These are phyloP conservation scores for Penicillium angulare DNA, from an alignment of 495 filamentous ascomycete species.

Conservation along the genomic window DNA sequence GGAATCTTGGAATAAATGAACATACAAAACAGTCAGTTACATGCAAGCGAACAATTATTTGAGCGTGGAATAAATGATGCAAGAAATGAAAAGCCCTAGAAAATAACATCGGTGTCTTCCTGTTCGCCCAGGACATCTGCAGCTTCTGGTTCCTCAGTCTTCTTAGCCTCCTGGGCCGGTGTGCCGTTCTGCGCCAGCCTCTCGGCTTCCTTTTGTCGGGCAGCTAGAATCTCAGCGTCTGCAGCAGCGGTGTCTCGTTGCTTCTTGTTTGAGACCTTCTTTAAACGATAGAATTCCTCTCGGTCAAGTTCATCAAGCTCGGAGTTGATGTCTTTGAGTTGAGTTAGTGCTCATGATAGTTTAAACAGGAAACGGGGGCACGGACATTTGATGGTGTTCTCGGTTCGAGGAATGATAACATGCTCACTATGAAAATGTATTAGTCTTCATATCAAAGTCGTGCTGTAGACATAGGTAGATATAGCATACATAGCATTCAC, in stretches of 20 bases:
- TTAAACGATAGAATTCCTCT: conserved; percentile 97
- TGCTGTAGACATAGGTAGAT: neutral
- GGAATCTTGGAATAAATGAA: conserved; percentile 1
- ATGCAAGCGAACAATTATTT: no score
- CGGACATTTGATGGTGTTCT: conserved; percentile 96
- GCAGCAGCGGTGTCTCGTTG: conserved; percentile 74
- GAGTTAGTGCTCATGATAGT: conserved; percentile 15
- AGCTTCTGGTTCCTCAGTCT: conserved; percentile 44
- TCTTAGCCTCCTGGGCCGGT: neutral
- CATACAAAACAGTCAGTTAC: no score
- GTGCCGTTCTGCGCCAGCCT: conserved; percentile 21
- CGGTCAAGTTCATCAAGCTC: conserved; percentile 97
- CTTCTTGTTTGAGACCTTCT: conserved; percentile 98
- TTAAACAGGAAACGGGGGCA: conserved; percentile 6
- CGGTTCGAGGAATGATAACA: conserved; percentile 96
- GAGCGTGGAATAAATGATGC: conserved; percentile 3
- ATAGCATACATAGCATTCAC: conserved; percentile 88
- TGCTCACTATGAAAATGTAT: conserved; percentile 57
- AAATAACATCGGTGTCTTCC: conserved; percentile 94
- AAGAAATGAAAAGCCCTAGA: conserved; percentile 49
- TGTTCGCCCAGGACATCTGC: conserved; percentile 77
- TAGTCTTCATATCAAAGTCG: conserved; percentile 5
- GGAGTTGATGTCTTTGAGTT: conserved; percentile 81
- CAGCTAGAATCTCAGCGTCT: conserved; percentile 68
- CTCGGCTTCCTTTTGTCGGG: conserved; percentile 50